These are phyloP conservation scores for Candida khao-thaluensis DNA, from an alignment of 805 yeast genomes.

Conservation along the genomic window DNA sequence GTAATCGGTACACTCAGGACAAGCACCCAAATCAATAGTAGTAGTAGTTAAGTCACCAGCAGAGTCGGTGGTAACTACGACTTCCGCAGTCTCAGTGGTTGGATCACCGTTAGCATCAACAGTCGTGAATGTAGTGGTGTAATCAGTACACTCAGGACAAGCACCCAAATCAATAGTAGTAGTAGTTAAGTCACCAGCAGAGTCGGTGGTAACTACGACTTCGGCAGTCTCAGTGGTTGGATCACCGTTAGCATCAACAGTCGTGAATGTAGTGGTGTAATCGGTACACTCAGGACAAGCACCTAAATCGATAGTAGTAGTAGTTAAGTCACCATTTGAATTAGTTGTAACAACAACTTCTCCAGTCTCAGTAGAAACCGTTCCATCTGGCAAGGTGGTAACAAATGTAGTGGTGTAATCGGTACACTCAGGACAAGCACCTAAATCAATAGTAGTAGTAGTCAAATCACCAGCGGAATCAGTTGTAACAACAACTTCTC, in stretches of 20 bases:
- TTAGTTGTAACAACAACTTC: slow-evolving; percentile 16
- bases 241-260: no score
- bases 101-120: slow-evolving; percentile 9
- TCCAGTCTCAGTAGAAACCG: slow-evolving; percentile 16
- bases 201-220: no score
- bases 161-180: slow-evolving; percentile 12
- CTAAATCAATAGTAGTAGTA: no score
- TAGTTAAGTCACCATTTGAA: slow-evolving; percentile 13
- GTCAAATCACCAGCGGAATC: no score
- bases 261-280: no score
- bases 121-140: slow-evolving; percentile 13
- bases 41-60: slow-evolving; percentile 16
- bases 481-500: no score
- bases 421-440: no score
- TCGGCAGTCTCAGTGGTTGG: no score
- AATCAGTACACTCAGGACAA: slow-evolving; percentile 10
- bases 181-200: slow-evolving; percentile 12
- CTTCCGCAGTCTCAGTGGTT: slow-evolving; percentile 14
- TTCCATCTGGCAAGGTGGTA: no score
- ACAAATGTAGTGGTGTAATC: no score
- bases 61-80: slow-evolving; percentile 20
- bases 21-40: slow-evolving; percentile 7
- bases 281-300: no score
- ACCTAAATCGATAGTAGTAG: no score
- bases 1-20: slow-evolving; percentile 14